phyloP scores from a whole-genome alignment of 2,329 filamentous ascomycete genomes.

The Tolypocladium tundrense region DNA sequence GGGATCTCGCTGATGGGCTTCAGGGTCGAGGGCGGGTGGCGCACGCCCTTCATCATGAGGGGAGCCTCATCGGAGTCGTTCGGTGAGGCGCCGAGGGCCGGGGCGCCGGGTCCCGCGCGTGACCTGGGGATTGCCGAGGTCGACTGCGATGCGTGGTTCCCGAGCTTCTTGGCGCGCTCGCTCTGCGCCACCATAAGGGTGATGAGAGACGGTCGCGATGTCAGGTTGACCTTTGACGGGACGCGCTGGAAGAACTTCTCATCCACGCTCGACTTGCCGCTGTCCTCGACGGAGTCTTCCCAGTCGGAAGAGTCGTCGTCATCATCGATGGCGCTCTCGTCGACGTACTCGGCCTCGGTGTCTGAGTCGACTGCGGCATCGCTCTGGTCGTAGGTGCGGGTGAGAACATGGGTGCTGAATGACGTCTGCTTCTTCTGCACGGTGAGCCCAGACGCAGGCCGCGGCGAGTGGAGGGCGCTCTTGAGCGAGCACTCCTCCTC shows the following conservation, averaged over 20 bases:
- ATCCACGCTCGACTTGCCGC: constrained; percentile 72
- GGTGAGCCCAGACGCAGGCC: constrained; percentile 27
- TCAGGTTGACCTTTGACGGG: constrained; percentile 75
- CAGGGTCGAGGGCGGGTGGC: constrained; percentile 27
- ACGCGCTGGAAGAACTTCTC: constrained; percentile 84
- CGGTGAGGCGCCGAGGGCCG: constrained; percentile 36
- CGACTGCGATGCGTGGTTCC: constrained; percentile 56
- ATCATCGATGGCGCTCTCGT: constrained; percentile 74
- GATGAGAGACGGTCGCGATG: constrained; percentile 78
- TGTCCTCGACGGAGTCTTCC: constrained; percentile 66
- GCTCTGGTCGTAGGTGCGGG: constrained; percentile 49
- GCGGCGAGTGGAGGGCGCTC: constrained; percentile 37
- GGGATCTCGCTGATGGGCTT: constrained; percentile 53
- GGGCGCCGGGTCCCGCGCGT: constrained; percentile 36
- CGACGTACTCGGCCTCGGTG: constrained; percentile 53
- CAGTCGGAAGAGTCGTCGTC: constrained; percentile 54
- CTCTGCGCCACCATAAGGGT: constrained; percentile 78
- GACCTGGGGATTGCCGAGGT: constrained; percentile 58
- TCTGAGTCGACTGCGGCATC: constrained; percentile 24
- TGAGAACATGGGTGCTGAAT: constrained; percentile 67
- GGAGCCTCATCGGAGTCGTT: constrained; percentile 53
- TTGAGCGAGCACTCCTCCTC: constrained; percentile 72
- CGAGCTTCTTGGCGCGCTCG: constrained; percentile 60
- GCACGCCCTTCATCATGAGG: constrained; percentile 53
- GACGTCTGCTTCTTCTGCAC: constrained; percentile 59